Evolutionary conservation across 371 early-diverging fungal genomes (phyloP).

Genomic region (Mortierella sp.): DNA sequence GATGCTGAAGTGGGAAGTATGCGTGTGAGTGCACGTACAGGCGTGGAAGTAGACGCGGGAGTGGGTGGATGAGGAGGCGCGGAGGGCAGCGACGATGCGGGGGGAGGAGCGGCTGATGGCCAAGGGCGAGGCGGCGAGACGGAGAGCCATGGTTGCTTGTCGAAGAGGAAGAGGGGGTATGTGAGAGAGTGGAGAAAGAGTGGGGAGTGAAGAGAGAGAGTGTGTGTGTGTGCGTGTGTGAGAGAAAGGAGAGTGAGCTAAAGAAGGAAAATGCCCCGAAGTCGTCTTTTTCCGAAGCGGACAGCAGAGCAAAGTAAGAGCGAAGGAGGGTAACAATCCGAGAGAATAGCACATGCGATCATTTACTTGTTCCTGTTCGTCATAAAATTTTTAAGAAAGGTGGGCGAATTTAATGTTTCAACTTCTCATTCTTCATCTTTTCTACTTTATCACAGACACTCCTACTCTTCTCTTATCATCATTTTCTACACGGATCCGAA

Average conservation of each 20-base stretch:
- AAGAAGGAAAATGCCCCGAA: slow-evolving; percentile 4
- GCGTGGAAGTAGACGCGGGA: slow-evolving; percentile 34
- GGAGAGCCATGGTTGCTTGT: slow-evolving; percentile 25
- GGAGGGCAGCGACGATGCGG: slow-evolving; percentile 21
- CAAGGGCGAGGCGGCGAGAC: slow-evolving; percentile 21
- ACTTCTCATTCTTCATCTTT: not conserved
- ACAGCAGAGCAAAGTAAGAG: too few species aligned
- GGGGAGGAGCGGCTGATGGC: slow-evolving; percentile 15
- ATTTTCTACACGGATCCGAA: not conserved
- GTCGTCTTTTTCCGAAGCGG: slow-evolving; percentile 7
- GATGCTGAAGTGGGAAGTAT: not conserved
- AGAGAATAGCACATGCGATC: not conserved
- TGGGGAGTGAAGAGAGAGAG: not conserved
- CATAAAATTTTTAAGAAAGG: not conserved
- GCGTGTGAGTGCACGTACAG: slow-evolving; percentile 9
- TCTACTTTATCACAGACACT: not conserved
- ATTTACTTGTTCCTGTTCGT: not conserved
- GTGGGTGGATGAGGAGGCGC: slow-evolving; percentile 19
- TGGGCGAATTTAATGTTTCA: not conserved
- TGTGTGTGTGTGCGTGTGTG: too few species aligned
- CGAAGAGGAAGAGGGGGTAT: not conserved
- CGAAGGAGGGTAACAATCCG: not conserved
- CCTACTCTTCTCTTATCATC: not conserved
- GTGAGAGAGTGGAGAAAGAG: not conserved
- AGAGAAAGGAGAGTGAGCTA: not conserved